A percentile compares a stretch with the other conserved stretches of the same genome.
Conservation (phyloP, 306 rosid genomes). For the Trifolium subterraneum region DNA sequence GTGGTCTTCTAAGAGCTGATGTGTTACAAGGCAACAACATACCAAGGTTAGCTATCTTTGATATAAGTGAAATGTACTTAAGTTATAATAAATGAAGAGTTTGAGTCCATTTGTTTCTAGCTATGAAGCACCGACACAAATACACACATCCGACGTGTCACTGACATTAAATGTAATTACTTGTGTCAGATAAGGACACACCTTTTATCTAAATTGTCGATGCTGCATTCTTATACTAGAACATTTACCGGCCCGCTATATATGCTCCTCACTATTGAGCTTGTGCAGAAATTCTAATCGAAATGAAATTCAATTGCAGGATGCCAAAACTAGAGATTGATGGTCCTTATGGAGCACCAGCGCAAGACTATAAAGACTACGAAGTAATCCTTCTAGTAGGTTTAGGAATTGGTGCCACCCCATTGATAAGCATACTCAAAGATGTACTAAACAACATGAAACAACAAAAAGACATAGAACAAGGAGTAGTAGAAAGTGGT, state of each 20-base stretch:
- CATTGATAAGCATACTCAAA: slow-evolving; percentile 79
- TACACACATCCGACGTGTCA: too few species aligned
- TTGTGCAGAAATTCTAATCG: not conserved
- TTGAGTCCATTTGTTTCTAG: too few species aligned
- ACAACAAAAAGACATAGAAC: slow-evolving; percentile 62
- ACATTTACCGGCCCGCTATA: too few species aligned
- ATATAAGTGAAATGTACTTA: not conserved
- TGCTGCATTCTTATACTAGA: too few species aligned
- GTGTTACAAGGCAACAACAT: slow-evolving; percentile 54
- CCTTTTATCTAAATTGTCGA: too few species aligned
- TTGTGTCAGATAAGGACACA: too few species aligned
- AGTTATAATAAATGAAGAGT: too few species aligned
- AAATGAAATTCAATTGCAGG: slow-evolving; percentile 46
- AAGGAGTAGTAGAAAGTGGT: slow-evolving; percentile 51
- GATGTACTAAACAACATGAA: slow-evolving; percentile 84
- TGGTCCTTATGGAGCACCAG: slow-evolving; percentile 95
- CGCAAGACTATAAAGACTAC: slow-evolving; percentile 87
- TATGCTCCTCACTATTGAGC: not conserved
- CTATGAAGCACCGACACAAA: too few species aligned
- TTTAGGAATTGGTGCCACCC: slow-evolving; percentile 89
- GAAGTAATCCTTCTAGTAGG: slow-evolving; percentile 87
- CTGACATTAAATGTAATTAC: too few species aligned
- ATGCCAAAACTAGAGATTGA: slow-evolving; percentile 79
- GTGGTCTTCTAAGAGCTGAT: slow-evolving; percentile 85
- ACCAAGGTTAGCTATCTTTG: slow-evolving; percentile 53